Evolutionary conservation across 2,329 filamentous ascomycete species (phyloP), one percentile per base, ranked within the genome.

Genomic region (Onygenales sp.): DNA sequence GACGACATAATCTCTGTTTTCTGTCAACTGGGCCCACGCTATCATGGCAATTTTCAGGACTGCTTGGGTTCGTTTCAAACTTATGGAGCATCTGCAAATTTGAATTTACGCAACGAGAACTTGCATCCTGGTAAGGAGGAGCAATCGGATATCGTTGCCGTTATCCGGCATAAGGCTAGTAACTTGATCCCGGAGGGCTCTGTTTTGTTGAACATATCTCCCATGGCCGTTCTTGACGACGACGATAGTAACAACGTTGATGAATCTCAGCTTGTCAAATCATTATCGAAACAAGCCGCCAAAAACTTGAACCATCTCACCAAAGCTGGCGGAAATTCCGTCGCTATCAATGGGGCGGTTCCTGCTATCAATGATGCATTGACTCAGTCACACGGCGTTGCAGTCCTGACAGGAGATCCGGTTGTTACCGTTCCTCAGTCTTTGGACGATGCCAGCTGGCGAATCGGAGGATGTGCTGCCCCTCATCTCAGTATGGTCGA

Each of bases 31-130:
- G 92, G 93, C 0, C 87, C 90, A 27, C 83, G 89, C 47, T 98
- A 98, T 62, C 85, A 89, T 64, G 93, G 93, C 13, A 98, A 98
- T 65, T 95, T 95, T 61, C 93, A 98, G 70, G 93, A 98, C 65
- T 93, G 89, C 61, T 78, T 98, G 11, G 93, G 94, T 4, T 92
- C 90, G 1, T 95, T 98, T 63, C 90, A 97, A 65, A 98, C 94
- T 0, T 98, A 98, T 65, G 84, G 87, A 62, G 92, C 93, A 6
- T 97, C 93, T 1, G 92, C 93, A 6, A 85, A 88, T 52, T 74
- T 98, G 40, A 93, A 94, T 55, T 78, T 96, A 51, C 86, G 92
- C 45, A 97, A 97, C 62, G 93, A 98, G 65, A 82, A 90, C 50
- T 78, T 95, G 39, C 88, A 95, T 68, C 86, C 88, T 1, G 91